phyloP scores from a whole-genome alignment of 2,329 filamentous ascomycete genomes.

The Neofusicoccum sp. region DNA sequence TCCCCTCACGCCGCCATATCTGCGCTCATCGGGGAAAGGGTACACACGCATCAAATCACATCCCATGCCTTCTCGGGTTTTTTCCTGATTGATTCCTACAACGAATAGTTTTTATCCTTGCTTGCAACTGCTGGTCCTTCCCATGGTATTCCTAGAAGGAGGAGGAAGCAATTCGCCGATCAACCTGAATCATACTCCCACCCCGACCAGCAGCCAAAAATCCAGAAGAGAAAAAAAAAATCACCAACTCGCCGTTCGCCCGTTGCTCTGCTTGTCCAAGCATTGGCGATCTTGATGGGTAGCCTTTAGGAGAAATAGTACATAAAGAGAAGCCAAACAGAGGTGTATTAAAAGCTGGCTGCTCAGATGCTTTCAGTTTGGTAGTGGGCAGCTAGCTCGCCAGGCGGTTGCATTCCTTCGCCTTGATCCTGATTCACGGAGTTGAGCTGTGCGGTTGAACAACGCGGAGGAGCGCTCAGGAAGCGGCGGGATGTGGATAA shows the following conservation, averaged over 20 bases:
- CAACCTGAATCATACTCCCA: conserved; percentile 13
- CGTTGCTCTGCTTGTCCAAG: conserved; percentile 6
- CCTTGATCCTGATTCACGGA: not conserved
- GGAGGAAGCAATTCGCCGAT: conserved; percentile 7
- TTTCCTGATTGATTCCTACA: conserved; percentile 6
- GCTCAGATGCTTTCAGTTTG: conserved; percentile 5
- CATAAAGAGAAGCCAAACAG: conserved; percentile 18
- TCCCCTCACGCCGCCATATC: not conserved
- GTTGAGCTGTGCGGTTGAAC: not conserved
- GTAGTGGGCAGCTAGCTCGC: not conserved
- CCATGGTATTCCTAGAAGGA: not conserved
- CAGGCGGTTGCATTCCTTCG: not conserved
- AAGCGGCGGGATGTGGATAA: conserved; percentile 4
- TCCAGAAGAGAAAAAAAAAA: conserved; percentile 8
- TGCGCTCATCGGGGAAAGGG: not conserved
- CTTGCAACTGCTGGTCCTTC: not conserved
- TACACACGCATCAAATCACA: not conserved
- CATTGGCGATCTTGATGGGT: conserved; percentile 11
- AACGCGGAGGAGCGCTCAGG: not conserved
- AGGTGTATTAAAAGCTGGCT: conserved; percentile 3
- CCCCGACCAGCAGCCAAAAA: conserved; percentile 10
- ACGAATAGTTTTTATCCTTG: conserved; percentile 2
- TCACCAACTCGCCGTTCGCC: conserved; percentile 12
- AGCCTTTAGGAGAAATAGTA: conserved; percentile 18
- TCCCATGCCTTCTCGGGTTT: not conserved